Base-by-base conservation (phyloP, 768 basidiomycete genomes). In the Pleurotus tuoliensis region DNA sequence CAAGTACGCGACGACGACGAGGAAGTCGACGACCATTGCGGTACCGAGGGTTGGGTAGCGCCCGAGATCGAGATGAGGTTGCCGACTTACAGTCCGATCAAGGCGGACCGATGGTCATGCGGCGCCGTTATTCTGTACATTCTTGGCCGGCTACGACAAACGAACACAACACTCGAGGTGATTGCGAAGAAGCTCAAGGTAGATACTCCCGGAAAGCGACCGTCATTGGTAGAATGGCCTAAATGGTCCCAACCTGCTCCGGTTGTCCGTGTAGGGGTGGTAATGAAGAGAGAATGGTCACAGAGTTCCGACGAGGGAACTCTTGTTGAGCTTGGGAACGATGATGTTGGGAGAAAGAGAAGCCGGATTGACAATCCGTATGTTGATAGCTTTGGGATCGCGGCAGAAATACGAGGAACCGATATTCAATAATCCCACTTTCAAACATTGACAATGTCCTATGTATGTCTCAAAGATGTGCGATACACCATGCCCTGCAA, bases 81-180 rank as follows among this genome's bases (percentile, higher is more conserved):
- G 43, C 25, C 3, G 27, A n/a, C 30, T 18, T 55, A 58, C 40
- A 58, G 58, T 58, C 57, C 57, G 2, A 58, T 58, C 22, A 40
- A 45, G 34, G 53, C 58, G 49, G 58, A 58, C 54, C 44, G 18
- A 24, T 58, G 58, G 53, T 55, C 58, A 30, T 58, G 58, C 39
- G 58, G 58, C 15, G 34, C 18, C 30, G 45, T 58, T 16, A 37
- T 58, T 39, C 41, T 16, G 43, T 51, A 58, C 54, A 41, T 58
- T 44, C 22, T 50, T 9, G 30, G 49, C 18, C 13, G 40, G 20
- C 45, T 50, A 1, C n/a, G 37, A 12, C 18, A 5, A 20, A 48
- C 13, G 22, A n/a, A 38, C 50, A 34, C n/a, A 38, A 9, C 11
- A 15, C 48, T 57, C 18, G 40, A 16, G 25, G 30, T 27, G 25